Base-by-base conservation (phyloP, 192 early-diverging fungal species). In the Phlyctochytrium planicorne region DNA sequence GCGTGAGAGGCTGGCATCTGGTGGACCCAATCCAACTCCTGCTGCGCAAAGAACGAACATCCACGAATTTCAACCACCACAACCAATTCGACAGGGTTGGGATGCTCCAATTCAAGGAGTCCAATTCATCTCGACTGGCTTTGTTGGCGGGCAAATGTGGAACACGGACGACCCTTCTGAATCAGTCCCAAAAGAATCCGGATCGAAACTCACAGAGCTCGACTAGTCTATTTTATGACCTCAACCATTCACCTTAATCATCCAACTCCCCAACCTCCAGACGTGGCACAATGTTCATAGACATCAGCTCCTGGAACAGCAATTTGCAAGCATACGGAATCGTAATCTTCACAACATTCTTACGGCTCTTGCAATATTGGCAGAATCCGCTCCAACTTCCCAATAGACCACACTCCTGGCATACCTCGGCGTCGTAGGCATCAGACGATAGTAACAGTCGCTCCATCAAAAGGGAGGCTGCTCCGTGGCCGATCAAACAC, bases 291-390 rank as follows among this genome's bases (percentile, higher is more conserved):
- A 96, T 90, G 68, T 98, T 98, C 96, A 98, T 98, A 37, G 89
- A 81, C 85, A 93, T 91, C 62, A 98, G 74, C 74, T 98, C 96
- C 81, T 98, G 96, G 91, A 98, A 97, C 55, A 98, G 82, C 67
- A 98, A 78, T 77, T 98, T 98, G 73, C 91, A 91, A 17, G 96
- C 96, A 76, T 98, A 98, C 23, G 96, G 96, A 37, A 98, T 94
- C 76, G 95, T 91, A 78, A 98, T 90, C 65, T 87, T 87, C 10
- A 91, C 90, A 77, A 98, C 93, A 50, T 79, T 79, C 78, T 90
- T 91, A 55, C 90, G 83, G 36, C 82, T 85, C 75, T 93, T 90
- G 78, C 95, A 98, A 80, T 89, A 90, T 64, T 92, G 90, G 80
- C 94, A 98, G 35, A 57, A 83, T 34, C 84, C 84, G 52, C 82